phyloP scores from a whole-genome alignment of 805 yeast genomes.

The Candida michaelii region DNA sequence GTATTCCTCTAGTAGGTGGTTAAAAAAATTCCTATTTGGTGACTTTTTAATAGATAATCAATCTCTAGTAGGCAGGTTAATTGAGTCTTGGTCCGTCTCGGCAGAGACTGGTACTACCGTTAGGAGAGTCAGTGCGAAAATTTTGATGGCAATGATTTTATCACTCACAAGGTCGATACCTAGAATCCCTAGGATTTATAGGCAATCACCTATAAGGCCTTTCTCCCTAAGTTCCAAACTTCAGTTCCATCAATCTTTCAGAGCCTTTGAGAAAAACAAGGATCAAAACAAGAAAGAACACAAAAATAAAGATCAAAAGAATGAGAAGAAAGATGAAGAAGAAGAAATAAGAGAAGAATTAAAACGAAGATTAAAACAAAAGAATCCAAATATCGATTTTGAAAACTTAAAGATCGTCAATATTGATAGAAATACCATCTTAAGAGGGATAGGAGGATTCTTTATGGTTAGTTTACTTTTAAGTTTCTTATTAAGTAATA shows the following conservation, averaged over 20 bases:
- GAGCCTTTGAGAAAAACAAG: neutral
- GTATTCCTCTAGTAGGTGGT: too few relatives aligned
- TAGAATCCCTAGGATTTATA: neutral
- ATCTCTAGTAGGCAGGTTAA: too few relatives aligned
- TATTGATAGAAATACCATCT: constrained; percentile 18
- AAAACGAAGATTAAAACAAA: constrained; percentile 28
- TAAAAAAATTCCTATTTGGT: too few relatives aligned
- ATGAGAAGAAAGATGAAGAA: constrained; percentile 18
- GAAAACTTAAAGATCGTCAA: constrained; percentile 33
- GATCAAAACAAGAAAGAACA: neutral
- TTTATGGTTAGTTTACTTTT: constrained; percentile 19
- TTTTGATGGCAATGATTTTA: constrained; percentile 4
- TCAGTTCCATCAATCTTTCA: constrained; percentile 1
- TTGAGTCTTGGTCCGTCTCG: too few relatives aligned
- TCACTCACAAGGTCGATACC: neutral
- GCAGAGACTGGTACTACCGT: too few relatives aligned
- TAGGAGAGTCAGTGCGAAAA: constrained; percentile 2
- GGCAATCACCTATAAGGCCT: neutral
- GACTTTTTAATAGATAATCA: too few relatives aligned
- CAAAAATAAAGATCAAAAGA: neutral
- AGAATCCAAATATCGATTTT: constrained; percentile 26
- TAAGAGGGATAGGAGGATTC: constrained; percentile 20
- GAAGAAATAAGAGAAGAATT: constrained; percentile 35
- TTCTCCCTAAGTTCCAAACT: neutral
- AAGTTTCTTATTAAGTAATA: constrained; percentile 12